Base-by-base conservation (phyloP, 1,139 yeast species). In the Protomyces inundatus region DNA sequence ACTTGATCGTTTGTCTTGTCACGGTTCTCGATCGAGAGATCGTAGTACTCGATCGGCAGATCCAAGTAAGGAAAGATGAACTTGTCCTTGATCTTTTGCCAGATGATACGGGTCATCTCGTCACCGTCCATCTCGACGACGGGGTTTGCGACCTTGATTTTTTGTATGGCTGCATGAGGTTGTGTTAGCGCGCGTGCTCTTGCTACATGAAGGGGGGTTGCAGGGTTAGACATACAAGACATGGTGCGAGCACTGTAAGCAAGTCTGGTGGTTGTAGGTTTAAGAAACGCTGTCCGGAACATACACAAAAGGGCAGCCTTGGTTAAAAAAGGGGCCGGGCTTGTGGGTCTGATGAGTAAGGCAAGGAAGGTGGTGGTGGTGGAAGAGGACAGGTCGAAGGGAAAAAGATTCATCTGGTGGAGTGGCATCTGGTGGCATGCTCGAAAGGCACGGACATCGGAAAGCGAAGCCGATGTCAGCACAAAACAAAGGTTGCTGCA, bases 111-210 rank as follows among this genome's bases (percentile, higher is more conserved):
- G 73, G 95, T 90, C 93, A 85, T 88, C 77, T 91, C 98, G 76
- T 91, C 98, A 71, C 98, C 98, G 73, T 91, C 98, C 82, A 91
- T 82, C 75, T 91, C 98, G 70, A 91, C 98, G 70, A 91, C 81
- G 73, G 98, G 98, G 73, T 83, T 87, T 76, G 84, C 82, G 67
- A 91, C 97, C 72, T 84, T 82, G 77, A 91, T 86, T 75, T 90
- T 91, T 66, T 72, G 65, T 54, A 68, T 65, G 55, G 71, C 62
- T 42, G 59, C 42, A 39, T 39, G 16, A 39, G 42, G 42, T n/a
- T 14, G 42, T n/a, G 42, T 39, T 39, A 39, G 42, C 42, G 14
- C 12, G 12, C 6, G 42, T 23, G n/a, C 42, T 14, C 14, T 9
- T 10, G 6, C 9, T n/a, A 9, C 42, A 12, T 12, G 3, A 10